These are phyloP conservation scores for Pyrenophora graminea DNA, from an alignment of 2,329 filamentous ascomycete genomes.

Conservation along the genomic window DNA sequence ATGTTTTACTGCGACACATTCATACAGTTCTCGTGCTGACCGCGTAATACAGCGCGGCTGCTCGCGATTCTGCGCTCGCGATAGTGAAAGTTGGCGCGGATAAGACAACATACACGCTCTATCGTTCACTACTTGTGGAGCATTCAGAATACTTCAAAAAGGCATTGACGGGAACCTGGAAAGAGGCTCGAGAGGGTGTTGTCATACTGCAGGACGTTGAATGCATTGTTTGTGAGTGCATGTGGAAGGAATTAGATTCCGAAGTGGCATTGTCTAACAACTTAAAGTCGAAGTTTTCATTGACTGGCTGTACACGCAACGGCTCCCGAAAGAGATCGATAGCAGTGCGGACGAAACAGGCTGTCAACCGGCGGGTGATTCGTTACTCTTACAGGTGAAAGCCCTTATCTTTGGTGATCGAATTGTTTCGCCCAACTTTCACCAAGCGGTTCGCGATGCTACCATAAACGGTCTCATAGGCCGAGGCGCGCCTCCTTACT, in stretches of 20 bases:
- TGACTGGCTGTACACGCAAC: constrained; percentile 20
- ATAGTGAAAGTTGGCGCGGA: constrained; percentile 7
- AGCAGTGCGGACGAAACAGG: background rate
- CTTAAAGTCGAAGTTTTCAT: constrained; percentile 17
- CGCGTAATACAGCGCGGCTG: background rate
- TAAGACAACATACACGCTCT: constrained; percentile 10
- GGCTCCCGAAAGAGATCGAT: background rate
- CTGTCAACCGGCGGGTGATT: too few relatives aligned
- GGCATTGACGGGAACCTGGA: constrained; percentile 16
- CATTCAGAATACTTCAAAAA: constrained; percentile 25
- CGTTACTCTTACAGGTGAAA: background rate
- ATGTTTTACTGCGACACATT: too few relatives aligned
- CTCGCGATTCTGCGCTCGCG: background rate
- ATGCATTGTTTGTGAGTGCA: constrained; percentile 2
- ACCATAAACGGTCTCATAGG: background rate
- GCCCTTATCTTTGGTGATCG: constrained; percentile 7
- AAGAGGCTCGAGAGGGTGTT: constrained; percentile 13
- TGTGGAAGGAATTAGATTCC: too few relatives aligned
- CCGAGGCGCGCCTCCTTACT: background rate
- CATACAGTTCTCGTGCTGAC: background rate
- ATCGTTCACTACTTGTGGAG: constrained; percentile 15
- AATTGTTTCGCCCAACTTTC: constrained; percentile 2
- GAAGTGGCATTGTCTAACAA: background rate
- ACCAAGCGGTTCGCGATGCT: background rate
- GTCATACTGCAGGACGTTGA: constrained; percentile 19